Evolutionary conservation across 1,284 basidiomycete species (phyloP).

Genomic region (Cryptococcus sp.): DNA sequence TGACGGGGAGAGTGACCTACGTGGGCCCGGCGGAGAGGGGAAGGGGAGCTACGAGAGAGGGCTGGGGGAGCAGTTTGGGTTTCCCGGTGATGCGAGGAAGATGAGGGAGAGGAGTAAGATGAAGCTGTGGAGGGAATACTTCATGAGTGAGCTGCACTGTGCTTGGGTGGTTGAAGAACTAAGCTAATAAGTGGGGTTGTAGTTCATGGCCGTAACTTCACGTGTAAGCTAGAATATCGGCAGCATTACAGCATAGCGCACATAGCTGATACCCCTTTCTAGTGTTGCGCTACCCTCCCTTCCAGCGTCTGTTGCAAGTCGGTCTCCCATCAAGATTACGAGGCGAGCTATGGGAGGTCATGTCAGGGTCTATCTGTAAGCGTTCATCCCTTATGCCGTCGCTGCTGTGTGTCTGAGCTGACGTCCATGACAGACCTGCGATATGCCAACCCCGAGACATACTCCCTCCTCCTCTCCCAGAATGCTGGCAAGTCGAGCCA

Average conservation of each 20-base stretch:
- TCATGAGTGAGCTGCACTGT: constrained; percentile 58
- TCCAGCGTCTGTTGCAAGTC: constrained; percentile 93
- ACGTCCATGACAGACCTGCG: constrained; percentile 59
- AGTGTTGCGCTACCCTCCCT: constrained; percentile 93
- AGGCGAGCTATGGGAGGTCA: constrained; percentile 97
- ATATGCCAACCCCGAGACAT: constrained; percentile 80
- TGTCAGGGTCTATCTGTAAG: constrained; percentile 81
- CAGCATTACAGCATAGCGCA: neutral
- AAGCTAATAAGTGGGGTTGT: neutral
- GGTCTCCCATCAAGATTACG: constrained; percentile 91
- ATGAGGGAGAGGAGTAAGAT: constrained; percentile 94
- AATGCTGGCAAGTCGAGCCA: constrained; percentile 77
- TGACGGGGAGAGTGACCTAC: constrained; percentile 58
- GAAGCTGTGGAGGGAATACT: constrained; percentile 92
- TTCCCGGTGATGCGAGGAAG: constrained; percentile 92
- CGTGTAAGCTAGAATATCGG: constrained; percentile 28
- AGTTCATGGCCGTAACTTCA: constrained; percentile 50
- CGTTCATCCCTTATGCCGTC: constrained; percentile 9
- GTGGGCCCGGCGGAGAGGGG: constrained; percentile 52
- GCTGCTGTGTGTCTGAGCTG: neutral
- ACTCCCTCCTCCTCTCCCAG: constrained; percentile 72
- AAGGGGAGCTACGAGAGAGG: constrained; percentile 68
- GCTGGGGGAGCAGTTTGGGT: constrained; percentile 81
- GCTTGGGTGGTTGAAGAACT: neutral
- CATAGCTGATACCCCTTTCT: constrained; percentile 48